Evolutionary conservation across 2,329 filamentous ascomycete species (phyloP).

Genomic region (Trichoderma atrobrunneum): DNA sequence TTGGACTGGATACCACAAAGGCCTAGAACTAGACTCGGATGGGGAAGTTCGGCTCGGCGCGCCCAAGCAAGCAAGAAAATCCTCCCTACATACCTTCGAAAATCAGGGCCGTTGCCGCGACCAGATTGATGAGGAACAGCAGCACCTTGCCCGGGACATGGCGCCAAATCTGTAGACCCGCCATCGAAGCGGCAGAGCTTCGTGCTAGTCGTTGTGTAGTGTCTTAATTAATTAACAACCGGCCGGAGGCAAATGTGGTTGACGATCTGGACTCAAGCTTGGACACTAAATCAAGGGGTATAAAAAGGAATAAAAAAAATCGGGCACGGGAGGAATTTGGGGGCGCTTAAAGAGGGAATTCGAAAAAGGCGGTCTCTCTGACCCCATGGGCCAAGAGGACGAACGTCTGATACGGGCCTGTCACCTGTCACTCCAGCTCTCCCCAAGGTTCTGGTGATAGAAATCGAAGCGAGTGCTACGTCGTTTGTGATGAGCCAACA

Average conservation of each 20-base stretch:
- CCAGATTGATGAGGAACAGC: conserved; percentile 24
- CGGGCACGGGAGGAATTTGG: neutral
- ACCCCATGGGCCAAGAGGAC: neutral
- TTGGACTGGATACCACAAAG: neutral
- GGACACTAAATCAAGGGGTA: neutral
- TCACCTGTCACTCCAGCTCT: neutral
- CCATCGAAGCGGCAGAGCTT: conserved; percentile 17
- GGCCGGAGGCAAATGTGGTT: neutral
- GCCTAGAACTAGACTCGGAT: neutral
- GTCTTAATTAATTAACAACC: neutral
- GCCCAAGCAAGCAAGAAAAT: neutral
- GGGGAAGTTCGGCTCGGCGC: neutral
- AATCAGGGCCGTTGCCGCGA: conserved; percentile 26
- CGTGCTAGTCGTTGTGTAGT: neutral
- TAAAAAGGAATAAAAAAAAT: neutral
- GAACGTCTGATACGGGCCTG: neutral
- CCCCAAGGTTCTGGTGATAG: neutral
- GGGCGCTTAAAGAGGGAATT: neutral
- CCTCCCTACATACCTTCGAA: conserved; percentile 22
- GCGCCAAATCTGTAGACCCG: conserved; percentile 22
- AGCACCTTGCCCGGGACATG: conserved; percentile 26
- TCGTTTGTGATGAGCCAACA: neutral
- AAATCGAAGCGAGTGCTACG: neutral
- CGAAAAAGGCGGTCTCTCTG: neutral
- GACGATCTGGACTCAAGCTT: conserved; percentile 2